Conservation (phyloP, 495 filamentous ascomycete genomes). For the Astrocystis sublimbata region DNA sequence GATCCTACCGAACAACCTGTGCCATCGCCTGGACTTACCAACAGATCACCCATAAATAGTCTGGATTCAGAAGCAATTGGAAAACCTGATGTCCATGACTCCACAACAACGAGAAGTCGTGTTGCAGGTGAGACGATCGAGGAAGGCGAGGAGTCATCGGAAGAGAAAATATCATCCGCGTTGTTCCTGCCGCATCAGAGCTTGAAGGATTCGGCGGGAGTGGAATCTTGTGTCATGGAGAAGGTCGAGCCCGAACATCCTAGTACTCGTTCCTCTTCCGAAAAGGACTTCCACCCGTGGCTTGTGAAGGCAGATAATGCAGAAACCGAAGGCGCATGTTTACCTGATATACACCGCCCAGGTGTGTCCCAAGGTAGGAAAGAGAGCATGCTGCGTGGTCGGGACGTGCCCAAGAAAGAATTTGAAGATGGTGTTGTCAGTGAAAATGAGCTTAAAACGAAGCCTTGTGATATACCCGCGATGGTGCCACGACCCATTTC, state of each 20-base stretch:
- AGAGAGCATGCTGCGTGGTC: slow-evolving; percentile 27
- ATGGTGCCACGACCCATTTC: slow-evolving; percentile 38
- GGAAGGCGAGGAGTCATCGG: slow-evolving; percentile 81
- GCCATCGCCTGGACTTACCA: background rate
- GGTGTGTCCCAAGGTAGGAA: slow-evolving; percentile 34
- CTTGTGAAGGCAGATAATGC: slow-evolving; percentile 53
- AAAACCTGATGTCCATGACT: background rate
- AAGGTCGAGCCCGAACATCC: slow-evolving; percentile 31
- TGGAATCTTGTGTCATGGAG: slow-evolving; percentile 23
- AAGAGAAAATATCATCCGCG: slow-evolving; percentile 93
- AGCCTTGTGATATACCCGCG: slow-evolving; percentile 36
- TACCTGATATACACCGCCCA: slow-evolving; percentile 31
- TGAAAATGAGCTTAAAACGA: slow-evolving; percentile 33
- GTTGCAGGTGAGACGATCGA: slow-evolving; percentile 47
- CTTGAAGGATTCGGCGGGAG: slow-evolving; percentile 50
- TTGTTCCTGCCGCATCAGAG: slow-evolving; percentile 88
- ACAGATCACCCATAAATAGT: slow-evolving; percentile 5
- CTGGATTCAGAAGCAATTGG: slow-evolving; percentile 1
- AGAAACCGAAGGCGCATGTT: slow-evolving; percentile 39
- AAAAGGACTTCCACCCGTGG: slow-evolving; percentile 48
- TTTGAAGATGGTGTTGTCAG: slow-evolving; percentile 43
- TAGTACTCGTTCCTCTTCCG: slow-evolving; percentile 24
- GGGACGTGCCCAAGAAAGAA: slow-evolving; percentile 32
- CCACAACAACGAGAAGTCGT: slow-evolving; percentile 25
- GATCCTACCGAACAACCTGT: slow-evolving; percentile 17